Percentiles rank a stretch among this genome's conserved stretches.
Evolutionary conservation across 1,139 yeast species (phyloP).

Genomic region (Candida neerlandica): DNA sequence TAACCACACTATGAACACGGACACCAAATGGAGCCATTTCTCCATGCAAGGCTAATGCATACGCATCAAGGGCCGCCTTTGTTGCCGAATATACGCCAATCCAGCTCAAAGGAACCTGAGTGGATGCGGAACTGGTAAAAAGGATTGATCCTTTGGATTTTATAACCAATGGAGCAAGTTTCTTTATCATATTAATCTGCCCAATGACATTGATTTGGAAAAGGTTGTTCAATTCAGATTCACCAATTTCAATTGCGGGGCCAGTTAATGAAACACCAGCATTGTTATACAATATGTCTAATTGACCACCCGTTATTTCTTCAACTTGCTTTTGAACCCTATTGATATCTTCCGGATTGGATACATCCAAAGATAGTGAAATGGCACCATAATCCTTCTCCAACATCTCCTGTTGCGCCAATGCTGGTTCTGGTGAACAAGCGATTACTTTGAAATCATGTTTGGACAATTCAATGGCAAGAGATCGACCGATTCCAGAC

Average conservation of each 20-base stretch:
- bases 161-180: slow-evolving; percentile 33
- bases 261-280: slow-evolving; percentile 36
- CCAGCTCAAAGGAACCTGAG: slow-evolving; percentile 41
- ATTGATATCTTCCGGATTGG: slow-evolving; percentile 29
- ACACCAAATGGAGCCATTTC: slow-evolving; percentile 55
- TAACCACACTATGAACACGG: slow-evolving; percentile 38
- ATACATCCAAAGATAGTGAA: slow-evolving; percentile 36
- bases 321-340: slow-evolving; percentile 24
- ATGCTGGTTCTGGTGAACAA: slow-evolving; percentile 27
- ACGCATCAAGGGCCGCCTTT: slow-evolving; percentile 73
- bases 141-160: slow-evolving; percentile 37
- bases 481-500: slow-evolving; percentile 41
- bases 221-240: slow-evolving; percentile 23
- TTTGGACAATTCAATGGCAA: slow-evolving; percentile 29
- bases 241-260: slow-evolving; percentile 36
- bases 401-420: slow-evolving; percentile 30
- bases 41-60: slow-evolving; percentile 60
- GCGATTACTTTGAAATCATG: slow-evolving; percentile 41
- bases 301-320: slow-evolving; percentile 29
- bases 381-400: slow-evolving; percentile 30
- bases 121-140: slow-evolving; percentile 41
- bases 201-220: slow-evolving; percentile 42
- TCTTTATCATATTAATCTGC: slow-evolving; percentile 39
- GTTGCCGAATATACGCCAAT: slow-evolving; percentile 36
- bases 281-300: slow-evolving; percentile 38